Conservation (phyloP, 2,329 filamentous ascomycete species). For the Trichoderma sp. region DNA sequence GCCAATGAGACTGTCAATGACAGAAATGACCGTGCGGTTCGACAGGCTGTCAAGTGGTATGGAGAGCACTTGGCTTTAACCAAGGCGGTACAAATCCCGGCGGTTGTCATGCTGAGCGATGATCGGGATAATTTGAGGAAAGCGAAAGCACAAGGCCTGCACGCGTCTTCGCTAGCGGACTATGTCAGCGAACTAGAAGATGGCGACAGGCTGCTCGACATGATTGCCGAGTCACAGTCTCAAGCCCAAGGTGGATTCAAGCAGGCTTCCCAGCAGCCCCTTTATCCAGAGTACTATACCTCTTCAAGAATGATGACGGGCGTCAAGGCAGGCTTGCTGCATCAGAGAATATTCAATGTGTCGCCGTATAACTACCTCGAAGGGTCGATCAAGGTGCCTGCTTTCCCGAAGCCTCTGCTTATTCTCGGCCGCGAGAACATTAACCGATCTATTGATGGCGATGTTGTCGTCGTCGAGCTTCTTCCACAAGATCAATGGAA, state of each 20-base stretch:
- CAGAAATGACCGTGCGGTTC: constrained; percentile 88
- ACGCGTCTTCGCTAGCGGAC: constrained; percentile 65
- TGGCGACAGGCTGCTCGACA: constrained; percentile 81
- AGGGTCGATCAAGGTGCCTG: constrained; percentile 82
- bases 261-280: constrained; percentile 63
- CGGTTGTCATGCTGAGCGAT: constrained; percentile 90
- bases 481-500: constrained; percentile 97
- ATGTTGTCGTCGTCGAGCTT: constrained; percentile 89
- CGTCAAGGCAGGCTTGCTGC: constrained; percentile 80
- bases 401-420: constrained; percentile 85
- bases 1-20: constrained; percentile 89
- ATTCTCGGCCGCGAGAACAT: constrained; percentile 93
- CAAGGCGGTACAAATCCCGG: constrained; percentile 62
- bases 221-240: constrained; percentile 79
- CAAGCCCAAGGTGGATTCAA: constrained; percentile 65
- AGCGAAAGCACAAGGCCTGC: constrained; percentile 71
- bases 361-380: constrained; percentile 98
- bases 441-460: constrained; percentile 88
- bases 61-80: constrained; percentile 71
- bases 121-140: constrained; percentile 85
- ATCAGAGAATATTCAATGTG: constrained; percentile 94
- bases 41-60: constrained; percentile 88
- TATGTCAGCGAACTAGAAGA: constrained; percentile 86
- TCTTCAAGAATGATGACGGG: constrained; percentile 94
- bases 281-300: constrained; percentile 88